Base-by-base conservation (phyloP, 202 grass and related monocot species). In the Schoenoplectus triqueter region DNA sequence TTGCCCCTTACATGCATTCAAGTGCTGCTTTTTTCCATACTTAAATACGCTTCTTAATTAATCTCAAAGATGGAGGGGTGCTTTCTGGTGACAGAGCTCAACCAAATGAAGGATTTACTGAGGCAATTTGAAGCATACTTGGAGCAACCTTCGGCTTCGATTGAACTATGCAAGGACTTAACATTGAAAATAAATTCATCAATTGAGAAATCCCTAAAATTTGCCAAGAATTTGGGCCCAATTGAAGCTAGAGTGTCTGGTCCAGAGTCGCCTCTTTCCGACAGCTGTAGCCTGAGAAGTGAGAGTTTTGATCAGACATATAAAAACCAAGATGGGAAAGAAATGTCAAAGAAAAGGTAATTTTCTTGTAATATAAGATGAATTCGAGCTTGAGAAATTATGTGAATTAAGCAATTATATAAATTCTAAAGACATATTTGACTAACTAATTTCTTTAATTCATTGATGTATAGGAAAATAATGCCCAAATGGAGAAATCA, bases 271-370 rank as follows among this genome's bases (percentile, higher is more conserved):
- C 89, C 88, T 56, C 86, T 64, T 64, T 95, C 88, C 1, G 93
- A 56, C 4, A 69, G 69, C n/a, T 62, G 62, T 3, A 92, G 87
- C 70, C 87, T 84, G n/a, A 84, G 49, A 42, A 92, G 95, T 6
- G 64, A 74, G 68, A 68, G 72, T 60, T 93, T 89, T 14, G 88
- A 88, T 80, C 91, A 86, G 2, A 83, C 78, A 47, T 85, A 21
- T 21, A 88, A 82, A 85, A 85, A 73, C 85, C 84, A 88, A 78
- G 52, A 74, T 62, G 48, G 66, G 13, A 85, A 86, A 71, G 76
- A 85, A 73, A 79, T 69, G 60, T 63, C 46, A 69, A 94, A 93
- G 86, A 98, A 87, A 77, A 95, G 93, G 96, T 95, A 84, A 40
- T 86, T 68, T 57, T 10, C 4, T 71, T 42, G 22, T 57, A 71